Base-by-base conservation (phyloP, 2,329 filamentous ascomycete genomes). In the Colletotrichum sp. region DNA sequence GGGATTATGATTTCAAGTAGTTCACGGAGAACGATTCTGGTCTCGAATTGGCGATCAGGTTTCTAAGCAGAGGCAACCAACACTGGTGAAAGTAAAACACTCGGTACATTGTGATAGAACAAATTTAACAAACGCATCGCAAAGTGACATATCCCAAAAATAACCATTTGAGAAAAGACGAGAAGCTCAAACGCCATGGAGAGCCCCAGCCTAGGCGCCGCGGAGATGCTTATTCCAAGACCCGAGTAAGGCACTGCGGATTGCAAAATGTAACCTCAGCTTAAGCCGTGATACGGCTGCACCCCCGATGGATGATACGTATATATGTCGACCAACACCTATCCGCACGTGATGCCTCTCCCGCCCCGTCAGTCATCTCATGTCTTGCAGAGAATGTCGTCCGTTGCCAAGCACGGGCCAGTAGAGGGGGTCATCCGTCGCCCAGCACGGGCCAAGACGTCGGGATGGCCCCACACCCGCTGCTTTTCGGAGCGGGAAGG, bases 281-380 rank as follows among this genome's bases (percentile, higher is more conserved):
- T 0, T 21, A 2, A 21, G 18, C 43, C n/a, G 10, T 48, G 0
- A 48, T 48, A 1, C n/a, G 10, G 43, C 10, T 12, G 43, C 18
- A 48, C 2, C 10, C n/a, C n/a, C 10, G 0, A 48, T 1, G n/a
- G 2, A 0, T 21, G 0, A 21, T 48, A 13, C 43, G 43, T 6
- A 48, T 12, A 15, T 34, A n/a, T 43, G 43, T 48, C 18, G n/a
- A 48, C 43, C 9, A 21, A 21, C 10, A 48, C 2, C 1, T 21
- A 2, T 3, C 4, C 43, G 0, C 43, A 48, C 43, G n/a, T 48
- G n/a, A 48, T 48, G 0, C 1, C 43, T 21, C n/a, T 21, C 10
- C 10, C n/a, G 0, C 6, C 43, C 1, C n/a, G 43, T 48, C n/a
- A 2, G n/a, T 48, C 43, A 21, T 48, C 43, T 3, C 43, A 48